Conservation (phyloP, 169 alveolate species). For the Perkinsus chesapeaki region DNA sequence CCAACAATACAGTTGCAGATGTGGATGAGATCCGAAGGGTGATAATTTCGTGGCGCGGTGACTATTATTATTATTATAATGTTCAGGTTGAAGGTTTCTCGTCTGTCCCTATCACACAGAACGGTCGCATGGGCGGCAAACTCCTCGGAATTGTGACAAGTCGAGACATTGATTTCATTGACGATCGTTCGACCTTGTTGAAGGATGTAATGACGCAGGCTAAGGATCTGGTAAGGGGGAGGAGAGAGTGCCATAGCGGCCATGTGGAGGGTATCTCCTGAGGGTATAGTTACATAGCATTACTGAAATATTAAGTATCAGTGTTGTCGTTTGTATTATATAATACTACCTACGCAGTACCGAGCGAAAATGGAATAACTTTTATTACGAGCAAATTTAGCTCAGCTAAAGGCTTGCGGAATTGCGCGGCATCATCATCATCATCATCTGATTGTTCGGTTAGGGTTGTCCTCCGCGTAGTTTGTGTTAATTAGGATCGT, state of each 20-base stretch:
- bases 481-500: background rate
- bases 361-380: too few relatives aligned
- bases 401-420: too few relatives aligned
- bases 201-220: slow-evolving; percentile 24
- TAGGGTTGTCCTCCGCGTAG: background rate
- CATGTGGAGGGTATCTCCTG: too few relatives aligned
- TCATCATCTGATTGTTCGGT: too few relatives aligned
- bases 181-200: slow-evolving; percentile 25
- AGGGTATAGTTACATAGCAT: too few relatives aligned
- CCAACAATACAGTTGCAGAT: slow-evolving; percentile 67
- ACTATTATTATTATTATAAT: background rate
- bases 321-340: too few relatives aligned
- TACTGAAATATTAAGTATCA: too few relatives aligned
- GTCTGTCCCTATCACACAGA: slow-evolving; percentile 74
- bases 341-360: too few relatives aligned
- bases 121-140: slow-evolving; percentile 70
- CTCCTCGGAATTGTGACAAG: slow-evolving; percentile 61
- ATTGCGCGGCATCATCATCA: too few relatives aligned
- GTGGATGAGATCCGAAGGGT: slow-evolving; percentile 39
- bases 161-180: slow-evolving; percentile 54
- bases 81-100: slow-evolving; percentile 34
- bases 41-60: slow-evolving; percentile 1
- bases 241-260: too few relatives aligned
- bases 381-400: too few relatives aligned
- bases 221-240: background rate